Evolutionary conservation across 2,329 filamentous ascomycete species (phyloP).

Genomic region (Penicillium sp.): DNA sequence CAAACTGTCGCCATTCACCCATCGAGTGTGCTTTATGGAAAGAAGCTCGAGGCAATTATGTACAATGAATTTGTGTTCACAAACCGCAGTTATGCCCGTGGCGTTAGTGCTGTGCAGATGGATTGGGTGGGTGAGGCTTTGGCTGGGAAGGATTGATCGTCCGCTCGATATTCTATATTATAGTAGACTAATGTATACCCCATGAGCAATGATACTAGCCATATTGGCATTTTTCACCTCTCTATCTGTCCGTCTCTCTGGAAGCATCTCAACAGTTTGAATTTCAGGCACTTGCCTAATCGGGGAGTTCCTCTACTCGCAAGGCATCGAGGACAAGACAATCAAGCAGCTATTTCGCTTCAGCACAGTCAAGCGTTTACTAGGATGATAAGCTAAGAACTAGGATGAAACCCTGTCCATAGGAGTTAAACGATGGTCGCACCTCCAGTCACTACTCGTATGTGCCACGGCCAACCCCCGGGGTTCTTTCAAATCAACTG

Average conservation of each 20-base stretch:
- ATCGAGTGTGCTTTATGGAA: conserved; percentile 59
- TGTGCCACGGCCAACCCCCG: neutral
- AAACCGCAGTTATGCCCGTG: conserved; percentile 60
- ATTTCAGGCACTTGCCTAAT: neutral
- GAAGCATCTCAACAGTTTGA: neutral
- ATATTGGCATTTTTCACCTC: neutral
- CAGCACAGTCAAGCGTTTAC: too few species aligned
- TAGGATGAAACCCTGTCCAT: too few species aligned
- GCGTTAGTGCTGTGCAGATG: conserved; percentile 62
- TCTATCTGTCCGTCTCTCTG: neutral
- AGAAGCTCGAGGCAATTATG: conserved; percentile 61
- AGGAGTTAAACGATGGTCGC: neutral
- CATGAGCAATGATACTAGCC: neutral
- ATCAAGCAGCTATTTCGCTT: neutral
- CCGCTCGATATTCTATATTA: conserved; percentile 3
- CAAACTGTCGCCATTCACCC: conserved; percentile 64
- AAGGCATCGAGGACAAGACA: neutral
- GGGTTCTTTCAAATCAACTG: neutral
- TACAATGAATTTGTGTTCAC: conserved; percentile 67
- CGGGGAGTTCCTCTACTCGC: neutral
- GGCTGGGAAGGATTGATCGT: conserved; percentile 21
- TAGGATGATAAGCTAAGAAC: neutral
- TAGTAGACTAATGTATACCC: conserved; percentile 15
- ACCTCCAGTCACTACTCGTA: neutral
- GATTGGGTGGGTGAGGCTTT: conserved; percentile 59